Base-by-base conservation (phyloP, 2,329 filamentous ascomycete genomes). In the Trichoderma semiorbis region DNA sequence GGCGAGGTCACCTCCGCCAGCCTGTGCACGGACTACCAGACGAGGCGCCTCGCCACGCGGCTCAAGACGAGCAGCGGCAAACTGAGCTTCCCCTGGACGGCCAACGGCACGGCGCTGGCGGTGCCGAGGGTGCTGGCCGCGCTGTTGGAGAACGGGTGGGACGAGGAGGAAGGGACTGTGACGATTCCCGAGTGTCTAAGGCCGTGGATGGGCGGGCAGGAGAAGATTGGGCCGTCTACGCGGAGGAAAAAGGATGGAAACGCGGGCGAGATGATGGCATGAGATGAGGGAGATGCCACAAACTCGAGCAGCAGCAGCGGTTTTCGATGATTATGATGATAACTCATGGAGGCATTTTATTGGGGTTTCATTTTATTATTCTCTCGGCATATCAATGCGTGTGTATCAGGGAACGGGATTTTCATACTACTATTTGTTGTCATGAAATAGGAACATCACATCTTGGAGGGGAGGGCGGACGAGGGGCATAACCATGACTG, bases 21-120 rank as follows among this genome's bases (percentile, higher is more conserved):
- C 74, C 91, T 95, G 76, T 99, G 96, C 82, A 96, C 93, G 1
- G 96, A 99, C 81, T 99, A 98, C 82, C 96, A 99, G 84, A 92
- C 89, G 30, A 87, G 96, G 32, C 88, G 96, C 18, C 85, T 99
- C 43, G 91, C 89, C 32, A 98, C 96, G 16, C 88, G 92, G 53
- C 84, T 93, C 60, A 90, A 91, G 74, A 74, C 86, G 14, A 84
- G 82, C 66, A 82, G 82, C 53, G 80, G 79, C 34, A 89, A 87
- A 78, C 82, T 92, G 53, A 85, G 86, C 2, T 98, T 94, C 80
- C 94, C 95, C 16, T 94, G 93, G 83, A 99, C 96, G 0, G 86
- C 97, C 47, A 99, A 99, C 79, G 97, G 95, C 0, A 99, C 96
- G 1, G 96, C 95, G 0, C 85, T 98, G 77, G 96, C 96, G 1